Evolutionary conservation across 352 stramenopile species (phyloP).

Genomic region (Peronospora belbahrii): DNA sequence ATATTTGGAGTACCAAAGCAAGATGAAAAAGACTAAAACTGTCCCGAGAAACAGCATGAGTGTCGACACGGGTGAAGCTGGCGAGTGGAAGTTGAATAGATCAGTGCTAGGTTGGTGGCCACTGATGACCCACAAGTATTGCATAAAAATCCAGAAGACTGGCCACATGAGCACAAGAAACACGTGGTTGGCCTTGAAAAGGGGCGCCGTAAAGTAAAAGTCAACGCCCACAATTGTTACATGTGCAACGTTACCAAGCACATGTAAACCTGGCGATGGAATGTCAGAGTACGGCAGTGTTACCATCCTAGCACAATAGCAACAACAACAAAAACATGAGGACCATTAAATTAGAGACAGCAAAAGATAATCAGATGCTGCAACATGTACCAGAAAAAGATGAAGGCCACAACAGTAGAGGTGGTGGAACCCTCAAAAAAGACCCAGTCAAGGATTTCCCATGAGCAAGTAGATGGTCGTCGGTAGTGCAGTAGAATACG

Average conservation of each 20-base stretch:
- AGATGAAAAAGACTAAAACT: conserved; percentile 31
- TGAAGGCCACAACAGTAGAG: conserved; percentile 32
- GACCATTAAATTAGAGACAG: background rate
- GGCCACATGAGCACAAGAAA: conserved; percentile 52
- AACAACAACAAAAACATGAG: background rate
- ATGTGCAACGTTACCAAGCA: conserved; percentile 34
- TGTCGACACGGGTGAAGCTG: conserved; percentile 27
- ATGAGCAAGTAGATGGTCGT: conserved; percentile 41
- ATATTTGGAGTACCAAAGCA: conserved; percentile 29
- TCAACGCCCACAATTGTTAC: conserved; percentile 40
- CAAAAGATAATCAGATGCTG: background rate
- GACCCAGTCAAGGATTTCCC: conserved; percentile 62
- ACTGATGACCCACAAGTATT: conserved; percentile 47
- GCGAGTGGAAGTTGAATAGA: conserved; percentile 52
- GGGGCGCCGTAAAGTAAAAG: conserved; percentile 53
- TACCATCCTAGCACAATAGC: conserved; percentile 24
- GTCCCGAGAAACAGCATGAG: conserved; percentile 32
- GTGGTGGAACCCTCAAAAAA: conserved; percentile 55
- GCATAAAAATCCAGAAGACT: conserved; percentile 42
- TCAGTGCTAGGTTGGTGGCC: conserved; percentile 50
- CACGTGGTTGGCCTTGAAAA: conserved; percentile 57
- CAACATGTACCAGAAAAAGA: conserved; percentile 40
- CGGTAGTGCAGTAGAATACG: conserved; percentile 50
- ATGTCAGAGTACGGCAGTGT: conserved; percentile 34
- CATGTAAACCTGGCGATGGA: conserved; percentile 21